Conservation (phyloP, 257 asterid species). For the Forsythia suspensa region DNA sequence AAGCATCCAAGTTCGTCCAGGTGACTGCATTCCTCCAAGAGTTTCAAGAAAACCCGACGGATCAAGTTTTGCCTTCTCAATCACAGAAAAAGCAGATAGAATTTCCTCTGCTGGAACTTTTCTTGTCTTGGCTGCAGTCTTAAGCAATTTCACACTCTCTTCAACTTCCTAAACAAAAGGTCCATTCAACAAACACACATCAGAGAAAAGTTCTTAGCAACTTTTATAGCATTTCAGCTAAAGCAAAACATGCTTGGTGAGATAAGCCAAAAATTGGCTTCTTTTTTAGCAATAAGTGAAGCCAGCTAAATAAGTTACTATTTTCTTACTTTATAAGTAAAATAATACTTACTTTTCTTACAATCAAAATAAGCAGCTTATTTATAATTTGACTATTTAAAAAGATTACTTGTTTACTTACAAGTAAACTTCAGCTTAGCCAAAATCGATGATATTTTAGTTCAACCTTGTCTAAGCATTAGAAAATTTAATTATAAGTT, state of each 20-base stretch:
- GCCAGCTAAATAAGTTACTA: too few species aligned
- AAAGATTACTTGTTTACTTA: too few species aligned
- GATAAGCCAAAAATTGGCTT: too few species aligned
- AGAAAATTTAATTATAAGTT: neutral
- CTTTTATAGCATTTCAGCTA: too few species aligned
- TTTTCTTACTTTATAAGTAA: too few species aligned
- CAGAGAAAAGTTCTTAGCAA: neutral
- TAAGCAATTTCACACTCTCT: constrained; percentile 66
- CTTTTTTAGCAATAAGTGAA: too few species aligned
- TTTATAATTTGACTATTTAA: too few species aligned
- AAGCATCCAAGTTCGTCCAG: constrained; percentile 99
- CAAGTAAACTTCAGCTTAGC: too few species aligned
- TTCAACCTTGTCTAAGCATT: neutral
- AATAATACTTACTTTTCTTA: too few species aligned
- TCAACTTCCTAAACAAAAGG: constrained; percentile 59
- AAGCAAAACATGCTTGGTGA: too few species aligned
- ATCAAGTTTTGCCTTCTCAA: constrained; percentile 82
- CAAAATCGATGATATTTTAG: neutral
- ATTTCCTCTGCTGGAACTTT: constrained; percentile 62
- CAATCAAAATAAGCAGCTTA: too few species aligned
- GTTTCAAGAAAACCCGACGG: constrained; percentile 70
- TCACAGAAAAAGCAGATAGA: constrained; percentile 64
- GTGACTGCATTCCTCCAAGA: constrained; percentile 86
- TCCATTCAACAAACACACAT: neutral
- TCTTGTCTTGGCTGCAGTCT: constrained; percentile 84